phyloP scores from a whole-genome alignment of 2,329 filamentous ascomycete species.

The Cercospora sesami region DNA sequence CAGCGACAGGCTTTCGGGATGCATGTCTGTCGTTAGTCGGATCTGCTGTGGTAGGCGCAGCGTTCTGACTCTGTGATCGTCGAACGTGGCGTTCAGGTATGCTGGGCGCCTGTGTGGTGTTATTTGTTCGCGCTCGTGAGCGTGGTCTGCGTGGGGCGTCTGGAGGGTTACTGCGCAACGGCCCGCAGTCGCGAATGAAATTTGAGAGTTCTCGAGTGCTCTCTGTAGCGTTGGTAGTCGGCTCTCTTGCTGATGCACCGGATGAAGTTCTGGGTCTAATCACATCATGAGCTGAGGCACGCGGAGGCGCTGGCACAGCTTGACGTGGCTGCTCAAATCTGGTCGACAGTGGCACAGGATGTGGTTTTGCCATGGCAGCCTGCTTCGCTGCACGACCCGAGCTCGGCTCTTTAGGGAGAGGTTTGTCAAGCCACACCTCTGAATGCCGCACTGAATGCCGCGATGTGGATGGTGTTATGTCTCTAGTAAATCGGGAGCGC shows the following conservation, averaged over 20 bases:
- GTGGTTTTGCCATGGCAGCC: slow-evolving; percentile 25
- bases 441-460: slow-evolving; percentile 2
- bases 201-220: slow-evolving; percentile 30
- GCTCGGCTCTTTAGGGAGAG: slow-evolving; percentile 26
- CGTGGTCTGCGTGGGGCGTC: slow-evolving; percentile 18
- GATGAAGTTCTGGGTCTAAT: slow-evolving; percentile 22
- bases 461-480: background rate
- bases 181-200: slow-evolving; percentile 29
- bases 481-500: slow-evolving; percentile 25
- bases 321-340: slow-evolving; percentile 30
- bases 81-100: slow-evolving; percentile 12
- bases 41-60: slow-evolving; percentile 2
- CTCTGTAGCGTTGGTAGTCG: background rate
- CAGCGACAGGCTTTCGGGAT: background rate
- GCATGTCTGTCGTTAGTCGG: background rate
- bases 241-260: slow-evolving; percentile 11
- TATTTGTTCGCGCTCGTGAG: slow-evolving; percentile 23
- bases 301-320: slow-evolving; percentile 20
- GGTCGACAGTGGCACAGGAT: slow-evolving; percentile 27
- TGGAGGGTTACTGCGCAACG: slow-evolving; percentile 32
- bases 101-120: slow-evolving; percentile 4
- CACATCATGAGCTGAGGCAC: slow-evolving; percentile 8
- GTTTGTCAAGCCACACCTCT: slow-evolving; percentile 28
- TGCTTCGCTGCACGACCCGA: slow-evolving; percentile 7
- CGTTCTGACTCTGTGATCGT: slow-evolving; percentile 19